Conservation (phyloP, 2,329 filamentous ascomycete genomes). For the Fusarium sp. region DNA sequence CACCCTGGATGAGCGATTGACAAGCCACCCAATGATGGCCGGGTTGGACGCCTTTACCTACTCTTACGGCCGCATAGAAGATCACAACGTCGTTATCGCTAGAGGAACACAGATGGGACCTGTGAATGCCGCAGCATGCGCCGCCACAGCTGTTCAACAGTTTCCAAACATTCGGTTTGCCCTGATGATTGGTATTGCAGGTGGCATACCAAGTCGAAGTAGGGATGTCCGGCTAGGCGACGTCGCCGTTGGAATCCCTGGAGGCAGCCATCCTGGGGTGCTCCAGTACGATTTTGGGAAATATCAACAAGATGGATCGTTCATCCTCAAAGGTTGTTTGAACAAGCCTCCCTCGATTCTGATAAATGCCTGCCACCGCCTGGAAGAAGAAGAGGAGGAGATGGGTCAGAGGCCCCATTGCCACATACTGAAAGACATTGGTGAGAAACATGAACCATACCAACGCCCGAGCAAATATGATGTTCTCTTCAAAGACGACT, state of each 20-base stretch:
- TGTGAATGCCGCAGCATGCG: neutral
- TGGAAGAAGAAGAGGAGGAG: neutral
- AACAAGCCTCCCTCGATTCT: neutral
- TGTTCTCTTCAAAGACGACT: neutral
- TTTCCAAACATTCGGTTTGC: neutral
- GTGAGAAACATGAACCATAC: neutral
- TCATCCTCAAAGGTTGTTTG: neutral
- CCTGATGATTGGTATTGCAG: neutral
- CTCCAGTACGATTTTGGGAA: neutral
- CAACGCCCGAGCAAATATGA: neutral
- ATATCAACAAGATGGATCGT: neutral
- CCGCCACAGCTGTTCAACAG: neutral
- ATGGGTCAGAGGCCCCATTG: neutral
- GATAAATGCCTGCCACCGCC: neutral
- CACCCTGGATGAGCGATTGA: neutral
- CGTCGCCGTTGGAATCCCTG: neutral
- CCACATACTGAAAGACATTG: neutral
- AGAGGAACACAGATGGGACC: neutral
- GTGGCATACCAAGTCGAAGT: neutral
- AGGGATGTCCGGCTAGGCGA: neutral
- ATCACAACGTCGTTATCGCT: neutral
- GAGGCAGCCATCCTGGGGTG: neutral
- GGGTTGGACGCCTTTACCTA: neutral
- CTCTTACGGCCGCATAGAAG: neutral
- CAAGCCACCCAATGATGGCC: neutral